Evolutionary conservation across 2,329 filamentous ascomycete species (phyloP).

Genomic region (Dothistroma pini): DNA sequence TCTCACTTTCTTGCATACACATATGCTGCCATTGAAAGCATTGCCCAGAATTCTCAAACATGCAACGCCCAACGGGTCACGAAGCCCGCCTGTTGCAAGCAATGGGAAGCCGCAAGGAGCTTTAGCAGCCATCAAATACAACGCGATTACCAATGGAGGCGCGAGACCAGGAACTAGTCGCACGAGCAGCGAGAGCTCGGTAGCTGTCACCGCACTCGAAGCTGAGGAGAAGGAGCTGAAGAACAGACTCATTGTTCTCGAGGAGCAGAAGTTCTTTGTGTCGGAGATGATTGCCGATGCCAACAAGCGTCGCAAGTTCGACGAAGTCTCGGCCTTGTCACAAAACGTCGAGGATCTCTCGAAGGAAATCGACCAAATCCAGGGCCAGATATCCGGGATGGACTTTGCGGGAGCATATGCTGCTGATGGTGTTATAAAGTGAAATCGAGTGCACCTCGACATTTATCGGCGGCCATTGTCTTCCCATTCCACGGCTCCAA

Average conservation of each 20-base stretch:
- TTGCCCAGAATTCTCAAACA: slow-evolving; percentile 51
- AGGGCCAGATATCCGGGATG: slow-evolving; percentile 35
- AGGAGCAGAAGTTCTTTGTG: slow-evolving; percentile 89
- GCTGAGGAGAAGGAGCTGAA: slow-evolving; percentile 77
- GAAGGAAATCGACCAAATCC: slow-evolving; percentile 62
- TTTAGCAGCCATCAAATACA: slow-evolving; percentile 58
- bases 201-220: slow-evolving; percentile 62
- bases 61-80: slow-evolving; percentile 49
- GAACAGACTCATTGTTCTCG: slow-evolving; percentile 76
- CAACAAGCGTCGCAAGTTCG: slow-evolving; percentile 72
- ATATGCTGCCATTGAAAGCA: slow-evolving; percentile 78
- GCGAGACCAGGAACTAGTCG: slow-evolving; percentile 44
- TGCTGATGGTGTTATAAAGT: slow-evolving; percentile 28
- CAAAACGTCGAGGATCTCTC: slow-evolving; percentile 80
- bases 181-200: slow-evolving; percentile 43
- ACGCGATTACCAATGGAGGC: slow-evolving; percentile 47
- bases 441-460: slow-evolving; percentile 11
- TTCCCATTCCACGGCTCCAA: too few species aligned
- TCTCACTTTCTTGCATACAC: slow-evolving; percentile 76
- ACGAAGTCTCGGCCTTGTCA: slow-evolving; percentile 76
- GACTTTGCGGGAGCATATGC: slow-evolving; percentile 37
- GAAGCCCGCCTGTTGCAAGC: slow-evolving; percentile 23
- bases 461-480: neutral
- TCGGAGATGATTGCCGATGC: slow-evolving; percentile 78
- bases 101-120: slow-evolving; percentile 40